Base-by-base conservation (phyloP, 345 rosid genomes). In the Moringa oleifera region DNA sequence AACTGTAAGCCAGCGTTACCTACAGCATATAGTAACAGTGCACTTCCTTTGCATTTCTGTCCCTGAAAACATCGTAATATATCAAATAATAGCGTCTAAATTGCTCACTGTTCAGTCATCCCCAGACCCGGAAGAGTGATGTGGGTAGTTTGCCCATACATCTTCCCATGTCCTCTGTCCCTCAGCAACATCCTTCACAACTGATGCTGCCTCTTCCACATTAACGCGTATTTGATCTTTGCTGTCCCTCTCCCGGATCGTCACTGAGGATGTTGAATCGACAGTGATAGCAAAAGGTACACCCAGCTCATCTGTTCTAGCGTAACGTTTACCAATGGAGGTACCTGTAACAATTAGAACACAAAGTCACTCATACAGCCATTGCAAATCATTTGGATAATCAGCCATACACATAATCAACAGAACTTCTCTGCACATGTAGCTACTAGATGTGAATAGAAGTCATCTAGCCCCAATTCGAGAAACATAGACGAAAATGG, bases 211-310 rank as follows among this genome's bases (percentile, higher is more conserved):
- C 46, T 88, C 88, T 45, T 75, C 79, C 70, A 85, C 77, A 7
- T 25, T 65, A 6, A 94, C 95, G 7, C 97, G 84, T 53, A 90
- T 73, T 76, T 94, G 99, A 72, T 88, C 87, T 82, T 88, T 88
- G 86, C 91, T 90, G 67, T 93, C 98, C 67, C 94, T 75, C 77
- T 93, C 98, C 33, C 98, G 72, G 66, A 93, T 90, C 25, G 98
- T 90, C 69, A 83, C 98, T 0, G 85, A 86, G 17, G 74, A 25
- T 7, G 75, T 68, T 0, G 90, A 81, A 74, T 93, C 95, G 20
- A 88, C 96, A 2, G 97, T 90, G 60, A 94, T 75, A 7, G 99
- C 97, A 69, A 94, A 94, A 2, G 99, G 99, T 37, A 90, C 99
- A 16, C 99, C 99, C 2, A 88, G 82, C 69, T 94, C 99, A 69